Evolutionary conservation across 306 rosid species (phyloP).

Genomic region (Dalbergia cultrata): DNA sequence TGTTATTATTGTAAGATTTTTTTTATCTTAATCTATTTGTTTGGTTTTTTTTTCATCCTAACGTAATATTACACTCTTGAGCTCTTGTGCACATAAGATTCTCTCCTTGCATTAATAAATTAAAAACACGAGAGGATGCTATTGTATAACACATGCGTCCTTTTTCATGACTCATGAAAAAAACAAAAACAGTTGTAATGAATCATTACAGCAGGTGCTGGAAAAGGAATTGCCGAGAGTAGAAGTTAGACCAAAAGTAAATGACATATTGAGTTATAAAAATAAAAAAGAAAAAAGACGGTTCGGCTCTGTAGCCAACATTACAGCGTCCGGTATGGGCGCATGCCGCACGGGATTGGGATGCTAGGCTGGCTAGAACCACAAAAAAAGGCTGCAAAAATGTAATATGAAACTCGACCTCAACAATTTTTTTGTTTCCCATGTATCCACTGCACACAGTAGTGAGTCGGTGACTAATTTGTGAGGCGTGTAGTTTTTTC

Average conservation of each 20-base stretch:
- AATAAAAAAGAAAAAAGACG: background rate
- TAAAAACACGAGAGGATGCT: too few relatives aligned
- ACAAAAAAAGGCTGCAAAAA: slow-evolving; percentile 32
- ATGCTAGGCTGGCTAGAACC: background rate
- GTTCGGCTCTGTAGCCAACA: background rate
- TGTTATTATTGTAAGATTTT: too few relatives aligned
- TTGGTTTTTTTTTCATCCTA: too few relatives aligned
- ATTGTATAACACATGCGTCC: background rate
- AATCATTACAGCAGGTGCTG: background rate
- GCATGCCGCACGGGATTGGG: slow-evolving; percentile 29
- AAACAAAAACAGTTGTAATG: background rate
- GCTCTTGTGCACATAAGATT: too few relatives aligned
- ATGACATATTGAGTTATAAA: background rate
- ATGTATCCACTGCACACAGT: too few relatives aligned
- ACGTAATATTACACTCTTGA: too few relatives aligned
- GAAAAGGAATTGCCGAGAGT: slow-evolving; percentile 20
- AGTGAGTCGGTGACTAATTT: too few relatives aligned
- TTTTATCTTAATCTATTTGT: too few relatives aligned
- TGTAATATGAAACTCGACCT: background rate
- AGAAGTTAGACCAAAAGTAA: slow-evolving; percentile 13
- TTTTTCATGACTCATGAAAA: background rate
- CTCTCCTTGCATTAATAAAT: too few relatives aligned
- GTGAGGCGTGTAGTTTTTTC: too few relatives aligned
- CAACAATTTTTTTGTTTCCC: too few relatives aligned
- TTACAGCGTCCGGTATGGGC: slow-evolving; percentile 21